phyloP scores from a whole-genome alignment of 2,329 filamentous ascomycete genomes.

The Arthrobotrys iridis region DNA sequence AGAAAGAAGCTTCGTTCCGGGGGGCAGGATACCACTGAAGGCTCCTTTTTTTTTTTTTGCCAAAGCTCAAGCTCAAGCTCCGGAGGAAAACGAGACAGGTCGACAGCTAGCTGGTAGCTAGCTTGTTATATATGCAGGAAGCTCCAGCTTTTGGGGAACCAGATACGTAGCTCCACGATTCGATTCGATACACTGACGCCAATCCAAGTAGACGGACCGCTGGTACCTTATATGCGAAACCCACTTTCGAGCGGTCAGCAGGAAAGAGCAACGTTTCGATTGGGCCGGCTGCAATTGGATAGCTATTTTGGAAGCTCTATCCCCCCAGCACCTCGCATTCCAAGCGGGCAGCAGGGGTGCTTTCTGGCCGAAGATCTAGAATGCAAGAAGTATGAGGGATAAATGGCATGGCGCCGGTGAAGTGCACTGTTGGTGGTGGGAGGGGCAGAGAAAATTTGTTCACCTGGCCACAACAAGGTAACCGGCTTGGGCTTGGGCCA shows the following conservation, averaged over 20 bases:
- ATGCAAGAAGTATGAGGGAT: slow-evolving; percentile 55
- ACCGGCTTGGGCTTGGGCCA: background rate
- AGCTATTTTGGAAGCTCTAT: slow-evolving; percentile 53
- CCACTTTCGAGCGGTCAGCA: slow-evolving; percentile 38
- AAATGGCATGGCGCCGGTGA: slow-evolving; percentile 41
- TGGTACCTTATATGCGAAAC: slow-evolving; percentile 29
- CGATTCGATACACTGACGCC: slow-evolving; percentile 26
- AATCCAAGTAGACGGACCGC: slow-evolving; percentile 25
- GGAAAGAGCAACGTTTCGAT: slow-evolving; percentile 51
- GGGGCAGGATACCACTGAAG: too few species aligned
- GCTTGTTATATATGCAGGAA: slow-evolving; percentile 35
- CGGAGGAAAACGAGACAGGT: background rate
- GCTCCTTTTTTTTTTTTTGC: too few species aligned
- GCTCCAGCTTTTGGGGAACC: slow-evolving; percentile 41
- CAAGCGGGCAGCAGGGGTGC: slow-evolving; percentile 49
- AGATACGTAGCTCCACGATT: slow-evolving; percentile 45
- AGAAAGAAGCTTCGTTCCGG: slow-evolving; percentile 8
- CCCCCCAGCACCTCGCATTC: slow-evolving; percentile 51
- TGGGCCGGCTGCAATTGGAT: slow-evolving; percentile 51
- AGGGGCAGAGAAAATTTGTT: slow-evolving; percentile 25
- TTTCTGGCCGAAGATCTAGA: slow-evolving; percentile 54
- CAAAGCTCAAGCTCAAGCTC: slow-evolving; percentile 26
- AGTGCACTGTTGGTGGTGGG: slow-evolving; percentile 15
- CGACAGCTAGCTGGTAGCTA: slow-evolving; percentile 19
- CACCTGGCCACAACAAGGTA: slow-evolving; percentile 22